These are phyloP conservation scores for Triangularia setosa DNA, from an alignment of 2,329 filamentous ascomycete genomes.

Conservation along the genomic window DNA sequence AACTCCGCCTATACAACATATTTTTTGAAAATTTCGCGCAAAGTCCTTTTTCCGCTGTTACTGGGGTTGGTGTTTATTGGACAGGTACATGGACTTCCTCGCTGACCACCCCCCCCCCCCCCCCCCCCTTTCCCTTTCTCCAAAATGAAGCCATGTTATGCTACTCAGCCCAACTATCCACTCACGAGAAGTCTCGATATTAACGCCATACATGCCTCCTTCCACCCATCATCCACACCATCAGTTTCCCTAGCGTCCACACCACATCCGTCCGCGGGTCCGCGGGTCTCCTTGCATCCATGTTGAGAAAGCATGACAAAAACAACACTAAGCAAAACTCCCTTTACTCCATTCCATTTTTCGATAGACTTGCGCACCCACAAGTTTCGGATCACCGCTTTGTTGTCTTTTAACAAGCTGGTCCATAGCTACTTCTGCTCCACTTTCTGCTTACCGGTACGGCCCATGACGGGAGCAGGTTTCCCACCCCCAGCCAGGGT, in stretches of 20 bases:
- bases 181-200: not conserved
- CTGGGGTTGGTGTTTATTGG: too few relatives aligned
- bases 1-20: too few relatives aligned
- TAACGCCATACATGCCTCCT: not conserved
- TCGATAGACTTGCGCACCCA: not conserved
- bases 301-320: not conserved
- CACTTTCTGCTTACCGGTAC: not conserved
- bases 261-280: not conserved
- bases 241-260: not conserved
- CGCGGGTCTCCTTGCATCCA: not conserved
- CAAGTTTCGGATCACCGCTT: not conserved
- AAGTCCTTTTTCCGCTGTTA: too few relatives aligned
- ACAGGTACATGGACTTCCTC: not conserved
- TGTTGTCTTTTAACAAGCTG: not conserved
- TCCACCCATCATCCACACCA: not conserved
- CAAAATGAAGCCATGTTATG: not conserved
- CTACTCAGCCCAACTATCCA: not conserved
- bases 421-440: not conserved
- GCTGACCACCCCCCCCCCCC: too few relatives aligned
- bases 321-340: not conserved
- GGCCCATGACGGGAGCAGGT: slow-evolving; percentile 2
- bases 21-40: too few relatives aligned
- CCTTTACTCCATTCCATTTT: not conserved
- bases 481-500: not conserved
- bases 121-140: not conserved